A percentile compares a stretch with the other conserved stretches of the same genome.
phyloP scores from a whole-genome alignment of 1,284 basidiomycete species.

The Naganishia liquefaciens region DNA sequence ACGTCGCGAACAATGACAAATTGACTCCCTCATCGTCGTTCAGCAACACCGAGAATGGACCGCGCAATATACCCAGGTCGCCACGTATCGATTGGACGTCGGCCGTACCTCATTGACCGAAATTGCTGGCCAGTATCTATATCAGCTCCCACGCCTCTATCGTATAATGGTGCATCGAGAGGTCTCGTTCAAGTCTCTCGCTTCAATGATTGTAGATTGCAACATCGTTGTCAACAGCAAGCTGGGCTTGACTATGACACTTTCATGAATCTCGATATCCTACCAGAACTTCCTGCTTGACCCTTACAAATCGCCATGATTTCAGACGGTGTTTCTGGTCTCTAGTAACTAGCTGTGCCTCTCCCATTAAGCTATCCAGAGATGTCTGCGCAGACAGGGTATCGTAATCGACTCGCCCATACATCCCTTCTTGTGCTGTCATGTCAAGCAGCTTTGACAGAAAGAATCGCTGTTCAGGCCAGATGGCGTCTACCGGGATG shows the following conservation, averaged over 20 bases:
- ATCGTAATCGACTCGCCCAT: constrained; percentile 15
- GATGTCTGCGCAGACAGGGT: neutral
- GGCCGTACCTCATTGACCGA: neutral
- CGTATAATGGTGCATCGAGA: constrained; percentile 19
- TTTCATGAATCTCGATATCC: too few species aligned
- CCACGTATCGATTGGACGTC: constrained; percentile 22
- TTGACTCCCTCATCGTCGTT: constrained; percentile 15
- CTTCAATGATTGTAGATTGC: neutral
- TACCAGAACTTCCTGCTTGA: too few species aligned
- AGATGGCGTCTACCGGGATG: constrained; percentile 14
- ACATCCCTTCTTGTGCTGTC: neutral
- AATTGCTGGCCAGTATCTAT: neutral
- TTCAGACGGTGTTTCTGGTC: constrained; percentile 8
- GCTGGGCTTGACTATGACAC: constrained; percentile 8
- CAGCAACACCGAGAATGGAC: constrained; percentile 3
- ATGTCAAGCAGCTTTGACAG: neutral
- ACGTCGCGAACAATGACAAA: neutral
- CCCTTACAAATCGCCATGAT: constrained; percentile 11
- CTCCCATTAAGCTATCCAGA: too few species aligned
- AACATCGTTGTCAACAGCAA: constrained; percentile 13
- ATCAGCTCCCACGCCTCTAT: neutral
- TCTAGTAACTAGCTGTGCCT: neutral
- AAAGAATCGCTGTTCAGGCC: constrained; percentile 25
- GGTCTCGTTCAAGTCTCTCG: neutral
- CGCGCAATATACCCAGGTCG: constrained; percentile 26